These are phyloP conservation scores for Paraphaeosphaeria sporulosa DNA, from an alignment of 2,329 filamentous ascomycete species.

Conservation along the genomic window DNA sequence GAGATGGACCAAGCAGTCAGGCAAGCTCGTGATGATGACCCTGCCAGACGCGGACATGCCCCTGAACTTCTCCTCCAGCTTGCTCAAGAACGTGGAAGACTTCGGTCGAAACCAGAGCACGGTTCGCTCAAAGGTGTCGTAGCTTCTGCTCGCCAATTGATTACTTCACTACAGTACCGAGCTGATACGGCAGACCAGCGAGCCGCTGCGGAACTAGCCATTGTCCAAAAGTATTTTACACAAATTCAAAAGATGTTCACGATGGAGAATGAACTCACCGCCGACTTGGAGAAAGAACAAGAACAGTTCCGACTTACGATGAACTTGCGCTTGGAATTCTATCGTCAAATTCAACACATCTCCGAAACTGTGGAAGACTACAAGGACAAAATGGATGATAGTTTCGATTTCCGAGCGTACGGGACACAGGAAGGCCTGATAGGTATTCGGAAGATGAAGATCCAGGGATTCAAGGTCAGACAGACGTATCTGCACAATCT, in stretches of 20 bases:
- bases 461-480: slow-evolving; percentile 73
- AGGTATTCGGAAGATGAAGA: slow-evolving; percentile 61
- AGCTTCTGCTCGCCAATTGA: slow-evolving; percentile 71
- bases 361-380: slow-evolving; percentile 85
- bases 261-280: slow-evolving; percentile 61
- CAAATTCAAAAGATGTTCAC: slow-evolving; percentile 62
- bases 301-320: slow-evolving; percentile 79
- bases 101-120: slow-evolving; percentile 60
- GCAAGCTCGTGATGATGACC: slow-evolving; percentile 68
- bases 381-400: slow-evolving; percentile 67
- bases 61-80: slow-evolving; percentile 70
- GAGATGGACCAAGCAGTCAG: slow-evolving; percentile 71
- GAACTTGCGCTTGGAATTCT: slow-evolving; percentile 88
- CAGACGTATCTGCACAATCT: slow-evolving; percentile 75
- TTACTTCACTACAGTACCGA: slow-evolving; percentile 66
- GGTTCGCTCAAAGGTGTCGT: slow-evolving; percentile 76
- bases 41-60: slow-evolving; percentile 70
- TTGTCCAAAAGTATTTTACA: slow-evolving; percentile 70
- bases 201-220: slow-evolving; percentile 67
- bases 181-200: slow-evolving; percentile 62
- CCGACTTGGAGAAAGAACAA: slow-evolving; percentile 71
- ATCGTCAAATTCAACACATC: slow-evolving; percentile 87
- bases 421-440: slow-evolving; percentile 56
- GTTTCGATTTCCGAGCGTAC: slow-evolving; percentile 61
- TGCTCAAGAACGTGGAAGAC: slow-evolving; percentile 54